Conservation (phyloP, 352 stramenopile species). For the Phytophthora litchii region DNA sequence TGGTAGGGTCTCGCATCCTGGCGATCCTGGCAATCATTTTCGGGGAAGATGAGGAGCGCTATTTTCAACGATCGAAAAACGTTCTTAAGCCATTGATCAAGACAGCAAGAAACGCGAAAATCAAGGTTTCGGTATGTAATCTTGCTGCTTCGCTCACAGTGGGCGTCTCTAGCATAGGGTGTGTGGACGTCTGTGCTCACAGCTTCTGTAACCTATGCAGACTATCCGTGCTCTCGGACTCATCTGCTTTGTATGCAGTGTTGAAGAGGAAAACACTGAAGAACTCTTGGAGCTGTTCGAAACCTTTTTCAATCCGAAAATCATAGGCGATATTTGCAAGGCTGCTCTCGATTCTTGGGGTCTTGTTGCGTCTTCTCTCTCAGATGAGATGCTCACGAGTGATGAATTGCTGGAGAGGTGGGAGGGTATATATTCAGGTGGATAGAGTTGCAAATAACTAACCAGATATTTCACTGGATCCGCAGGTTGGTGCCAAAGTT, state of each 20-base stretch:
- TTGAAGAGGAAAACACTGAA: constrained; percentile 78
- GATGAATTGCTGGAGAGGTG: constrained; percentile 71
- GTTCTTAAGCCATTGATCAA: constrained; percentile 78
- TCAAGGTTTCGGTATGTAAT: constrained; percentile 67
- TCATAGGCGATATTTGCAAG: constrained; percentile 63
- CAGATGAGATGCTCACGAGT: constrained; percentile 53
- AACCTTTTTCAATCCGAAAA: constrained; percentile 74
- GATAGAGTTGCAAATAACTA: constrained; percentile 3
- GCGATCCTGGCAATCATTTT: constrained; percentile 79
- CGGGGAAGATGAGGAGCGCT: constrained; percentile 74
- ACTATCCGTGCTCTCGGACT: constrained; percentile 73
- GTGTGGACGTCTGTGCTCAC: neutral
- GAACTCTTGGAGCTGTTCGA: constrained; percentile 69
- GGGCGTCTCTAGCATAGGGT: neutral
- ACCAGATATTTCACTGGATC: constrained; percentile 2
- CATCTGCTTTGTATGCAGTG: constrained; percentile 78
- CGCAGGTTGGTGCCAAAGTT: constrained; percentile 74
- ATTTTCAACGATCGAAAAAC: constrained; percentile 74
- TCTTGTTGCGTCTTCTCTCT: constrained; percentile 65
- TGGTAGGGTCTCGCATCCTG: constrained; percentile 72
- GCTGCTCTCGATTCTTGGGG: constrained; percentile 78
- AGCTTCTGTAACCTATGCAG: constrained; percentile 28
- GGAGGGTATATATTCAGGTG: neutral
- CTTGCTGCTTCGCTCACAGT: neutral
- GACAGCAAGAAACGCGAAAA: constrained; percentile 55